Evolutionary conservation across 1,284 basidiomycete species (phyloP).

Genomic region (Apiotrichum mycotoxinovorans): DNA sequence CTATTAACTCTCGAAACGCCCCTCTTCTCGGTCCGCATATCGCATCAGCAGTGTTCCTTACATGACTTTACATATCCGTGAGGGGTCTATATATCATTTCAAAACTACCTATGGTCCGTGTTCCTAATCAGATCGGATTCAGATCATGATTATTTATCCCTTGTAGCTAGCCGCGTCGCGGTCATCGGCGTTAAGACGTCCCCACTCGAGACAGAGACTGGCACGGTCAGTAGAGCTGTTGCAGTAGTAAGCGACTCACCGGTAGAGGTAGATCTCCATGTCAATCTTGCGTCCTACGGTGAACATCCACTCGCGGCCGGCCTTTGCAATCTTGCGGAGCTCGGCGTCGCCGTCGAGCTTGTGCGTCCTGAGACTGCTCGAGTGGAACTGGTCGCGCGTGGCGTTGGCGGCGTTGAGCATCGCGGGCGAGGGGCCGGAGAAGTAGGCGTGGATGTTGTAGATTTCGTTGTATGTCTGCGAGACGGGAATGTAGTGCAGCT

Average conservation of each 20-base stretch:
- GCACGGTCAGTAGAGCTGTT: neutral
- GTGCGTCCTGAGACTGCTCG: constrained; percentile 46
- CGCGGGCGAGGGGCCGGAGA: constrained; percentile 70
- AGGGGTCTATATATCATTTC: too few relatives aligned
- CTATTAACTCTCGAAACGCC: too few relatives aligned
- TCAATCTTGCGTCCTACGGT: constrained; percentile 74
- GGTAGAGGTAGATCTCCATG: constrained; percentile 85
- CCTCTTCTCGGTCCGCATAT: too few relatives aligned
- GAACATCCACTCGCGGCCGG: constrained; percentile 84
- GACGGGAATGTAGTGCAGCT: constrained; percentile 90
- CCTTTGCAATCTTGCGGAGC: constrained; percentile 73
- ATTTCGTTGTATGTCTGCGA: constrained; percentile 81
- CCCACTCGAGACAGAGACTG: constrained; percentile 78
- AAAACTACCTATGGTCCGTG: too few relatives aligned
- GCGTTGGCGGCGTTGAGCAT: constrained; percentile 58
- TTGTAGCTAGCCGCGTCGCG: constrained; percentile 61
- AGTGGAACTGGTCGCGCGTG: constrained; percentile 42
- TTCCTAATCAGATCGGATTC: too few relatives aligned
- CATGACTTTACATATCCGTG: too few relatives aligned
- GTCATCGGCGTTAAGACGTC: constrained; percentile 75
- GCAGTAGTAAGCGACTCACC: constrained; percentile 34
- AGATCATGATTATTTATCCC: constrained; percentile 10
- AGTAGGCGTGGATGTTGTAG: constrained; percentile 86
- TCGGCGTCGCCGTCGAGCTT: constrained; percentile 66
- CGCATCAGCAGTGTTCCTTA: too few relatives aligned